A percentile compares a stretch with the other conserved stretches of the same genome.
phyloP scores from a whole-genome alignment of 768 basidiomycete species.

The Mycena belliarum region DNA sequence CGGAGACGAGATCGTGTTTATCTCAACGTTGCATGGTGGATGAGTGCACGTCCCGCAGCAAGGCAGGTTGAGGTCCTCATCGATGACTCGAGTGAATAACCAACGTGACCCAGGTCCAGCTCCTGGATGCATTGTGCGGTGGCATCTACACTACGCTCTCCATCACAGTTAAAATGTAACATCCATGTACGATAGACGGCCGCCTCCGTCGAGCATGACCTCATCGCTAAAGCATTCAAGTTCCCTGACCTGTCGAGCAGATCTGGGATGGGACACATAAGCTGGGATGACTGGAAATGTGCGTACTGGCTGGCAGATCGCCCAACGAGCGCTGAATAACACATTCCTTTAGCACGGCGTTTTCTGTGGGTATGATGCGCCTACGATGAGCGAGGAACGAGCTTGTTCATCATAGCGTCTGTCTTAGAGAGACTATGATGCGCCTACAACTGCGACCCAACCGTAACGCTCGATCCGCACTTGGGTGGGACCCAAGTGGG shows the following conservation, averaged over 20 bases:
- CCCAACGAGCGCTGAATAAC: background rate
- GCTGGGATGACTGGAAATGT: background rate
- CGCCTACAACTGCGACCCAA: slow-evolving; percentile 15
- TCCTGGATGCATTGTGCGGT: background rate
- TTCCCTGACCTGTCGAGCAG: slow-evolving; percentile 10
- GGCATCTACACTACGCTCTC: background rate
- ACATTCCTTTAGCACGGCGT: background rate
- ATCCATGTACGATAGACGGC: slow-evolving; percentile 8
- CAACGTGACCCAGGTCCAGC: background rate
- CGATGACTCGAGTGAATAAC: too few relatives aligned
- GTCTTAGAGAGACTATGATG: background rate
- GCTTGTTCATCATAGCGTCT: too few relatives aligned
- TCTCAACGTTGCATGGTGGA: slow-evolving; percentile 94
- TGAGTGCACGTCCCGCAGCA: slow-evolving; percentile 32
- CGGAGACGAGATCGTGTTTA: slow-evolving; percentile 92
- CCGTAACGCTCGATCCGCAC: slow-evolving; percentile 12
- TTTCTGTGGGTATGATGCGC: too few relatives aligned
- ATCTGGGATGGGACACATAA: background rate
- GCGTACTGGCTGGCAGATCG: slow-evolving; percentile 9
- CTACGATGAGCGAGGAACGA: too few relatives aligned
- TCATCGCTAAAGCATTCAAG: slow-evolving; percentile 7
- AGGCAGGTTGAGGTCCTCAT: background rate
- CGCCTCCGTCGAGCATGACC: slow-evolving; percentile 5
- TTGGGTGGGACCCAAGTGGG: too few relatives aligned
- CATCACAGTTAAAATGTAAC: slow-evolving; percentile 4